Evolutionary conservation across 441 rosid genomes (phyloP).

Genomic region (Adansonia rubrostipa): DNA sequence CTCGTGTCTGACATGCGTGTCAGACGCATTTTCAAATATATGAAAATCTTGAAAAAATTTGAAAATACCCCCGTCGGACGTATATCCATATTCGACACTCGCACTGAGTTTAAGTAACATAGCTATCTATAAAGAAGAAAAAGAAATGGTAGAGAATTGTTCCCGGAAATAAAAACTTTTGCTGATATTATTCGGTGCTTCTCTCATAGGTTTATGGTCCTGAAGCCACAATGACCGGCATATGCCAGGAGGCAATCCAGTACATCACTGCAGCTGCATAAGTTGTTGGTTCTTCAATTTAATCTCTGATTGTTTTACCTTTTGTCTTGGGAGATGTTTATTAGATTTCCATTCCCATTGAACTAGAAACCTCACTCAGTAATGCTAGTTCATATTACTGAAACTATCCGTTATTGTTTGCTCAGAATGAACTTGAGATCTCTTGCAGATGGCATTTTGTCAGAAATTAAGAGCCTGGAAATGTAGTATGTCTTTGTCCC

Average conservation of each 20-base stretch:
- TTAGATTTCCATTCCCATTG: neutral
- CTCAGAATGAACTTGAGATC: conserved; percentile 22
- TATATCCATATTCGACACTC: too few relatives aligned
- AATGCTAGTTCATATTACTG: conserved; percentile 18
- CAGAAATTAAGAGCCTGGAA: conserved; percentile 26
- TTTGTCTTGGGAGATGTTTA: neutral
- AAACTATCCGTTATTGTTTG: conserved; percentile 1
- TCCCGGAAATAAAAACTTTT: neutral
- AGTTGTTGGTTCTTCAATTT: conserved; percentile 20
- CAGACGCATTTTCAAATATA: too few relatives aligned
- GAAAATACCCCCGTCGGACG: too few relatives aligned
- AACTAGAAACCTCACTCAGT: conserved; percentile 20
- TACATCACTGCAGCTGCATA: conserved; percentile 76
- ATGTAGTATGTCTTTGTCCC: neutral
- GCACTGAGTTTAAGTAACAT: too few relatives aligned
- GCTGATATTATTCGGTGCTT: neutral
- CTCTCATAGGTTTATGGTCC: conserved; percentile 82
- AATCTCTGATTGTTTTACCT: neutral
- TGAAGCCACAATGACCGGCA: conserved; percentile 94
- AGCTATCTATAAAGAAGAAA: neutral
- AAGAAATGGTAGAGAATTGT: neutral
- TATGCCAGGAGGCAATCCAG: conserved; percentile 91
- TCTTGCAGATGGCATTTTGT: conserved; percentile 13
- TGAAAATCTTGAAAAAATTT: too few relatives aligned
- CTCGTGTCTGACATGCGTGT: too few relatives aligned